These are phyloP conservation scores for Yamadazyma dushanensis DNA, from an alignment of 1,139 yeast species.

Conservation along the genomic window DNA sequence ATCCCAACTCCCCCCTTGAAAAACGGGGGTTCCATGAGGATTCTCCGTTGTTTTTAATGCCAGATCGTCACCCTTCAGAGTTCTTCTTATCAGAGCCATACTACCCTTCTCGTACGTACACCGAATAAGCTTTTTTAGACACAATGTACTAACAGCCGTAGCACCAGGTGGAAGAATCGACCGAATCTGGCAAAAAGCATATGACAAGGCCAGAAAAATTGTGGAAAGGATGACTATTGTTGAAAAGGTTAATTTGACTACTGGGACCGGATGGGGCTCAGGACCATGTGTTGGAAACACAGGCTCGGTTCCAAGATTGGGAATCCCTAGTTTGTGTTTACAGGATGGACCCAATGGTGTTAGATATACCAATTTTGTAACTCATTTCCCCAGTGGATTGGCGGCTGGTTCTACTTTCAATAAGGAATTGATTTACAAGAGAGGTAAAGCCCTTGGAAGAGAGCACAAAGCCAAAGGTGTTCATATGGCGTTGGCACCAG, in stretches of 20 bases:
- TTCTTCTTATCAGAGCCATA: slow-evolving; percentile 29
- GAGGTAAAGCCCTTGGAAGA: slow-evolving; percentile 59
- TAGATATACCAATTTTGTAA: slow-evolving; percentile 55
- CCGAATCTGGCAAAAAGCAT: slow-evolving; percentile 57
- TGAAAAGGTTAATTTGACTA: slow-evolving; percentile 63
- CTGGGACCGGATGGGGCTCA: slow-evolving; percentile 66
- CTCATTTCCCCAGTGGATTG: slow-evolving; percentile 59
- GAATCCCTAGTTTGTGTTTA: slow-evolving; percentile 57
- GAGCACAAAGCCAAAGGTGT: slow-evolving; percentile 59
- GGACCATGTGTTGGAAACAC: slow-evolving; percentile 69
- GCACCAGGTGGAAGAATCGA: slow-evolving; percentile 46
- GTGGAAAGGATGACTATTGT: slow-evolving; percentile 54
- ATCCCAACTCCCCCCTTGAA: slow-evolving; percentile 8
- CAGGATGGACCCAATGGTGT: slow-evolving; percentile 71
- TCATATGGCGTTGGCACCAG: slow-evolving; percentile 63
- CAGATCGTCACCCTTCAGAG: slow-evolving; percentile 28
- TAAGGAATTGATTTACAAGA: slow-evolving; percentile 47
- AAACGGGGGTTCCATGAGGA: slow-evolving; percentile 41
- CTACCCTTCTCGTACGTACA: slow-evolving; percentile 39
- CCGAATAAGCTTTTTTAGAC: not conserved
- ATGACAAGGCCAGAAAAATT: slow-evolving; percentile 52
- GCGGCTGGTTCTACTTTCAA: slow-evolving; percentile 63
- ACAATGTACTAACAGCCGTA: slow-evolving; percentile 10
- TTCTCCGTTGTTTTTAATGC: slow-evolving; percentile 27
- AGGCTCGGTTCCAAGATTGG: slow-evolving; percentile 57